Percentiles rank a stretch among this genome's conserved stretches.
These are phyloP conservation scores for Candida nanaspora DNA, from an alignment of 805 yeast species.

Conservation along the genomic window DNA sequence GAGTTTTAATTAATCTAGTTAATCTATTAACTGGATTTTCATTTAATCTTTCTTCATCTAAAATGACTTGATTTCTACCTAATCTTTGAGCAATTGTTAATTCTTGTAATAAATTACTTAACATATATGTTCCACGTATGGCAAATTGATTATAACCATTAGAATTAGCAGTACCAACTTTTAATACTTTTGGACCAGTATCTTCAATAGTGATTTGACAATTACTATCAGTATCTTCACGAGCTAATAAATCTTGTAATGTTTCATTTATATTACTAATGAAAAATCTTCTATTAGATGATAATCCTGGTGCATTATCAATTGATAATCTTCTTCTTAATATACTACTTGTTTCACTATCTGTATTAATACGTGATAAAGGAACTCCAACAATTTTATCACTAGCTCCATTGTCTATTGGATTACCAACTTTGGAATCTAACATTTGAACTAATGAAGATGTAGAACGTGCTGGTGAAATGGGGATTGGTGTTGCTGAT, in stretches of 20 bases:
- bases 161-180: conserved; percentile 77
- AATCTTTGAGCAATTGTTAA: conserved; percentile 76
- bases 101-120: conserved; percentile 81
- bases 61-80: conserved; percentile 69
- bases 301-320: conserved; percentile 34
- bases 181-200: conserved; percentile 74
- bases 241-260: conserved; percentile 54
- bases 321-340: conserved; percentile 44
- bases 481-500: neutral
- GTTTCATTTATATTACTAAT: conserved; percentile 73
- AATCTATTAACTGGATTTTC: conserved; percentile 84
- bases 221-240: conserved; percentile 82
- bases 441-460: conserved; percentile 9
- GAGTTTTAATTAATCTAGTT: conserved; percentile 62
- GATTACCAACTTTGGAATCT: neutral
- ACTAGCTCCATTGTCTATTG: neutral
- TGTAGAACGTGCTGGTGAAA: conserved; percentile 14
- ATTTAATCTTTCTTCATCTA: conserved; percentile 77
- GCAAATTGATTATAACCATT: conserved; percentile 69
- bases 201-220: conserved; percentile 83
- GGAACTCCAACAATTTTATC: neutral
- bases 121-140: conserved; percentile 83
- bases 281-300: conserved; percentile 45
- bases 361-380: neutral
- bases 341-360: neutral